phyloP scores from a whole-genome alignment of 2,329 filamentous ascomycete genomes.

The Teratosphaeria viscida region DNA sequence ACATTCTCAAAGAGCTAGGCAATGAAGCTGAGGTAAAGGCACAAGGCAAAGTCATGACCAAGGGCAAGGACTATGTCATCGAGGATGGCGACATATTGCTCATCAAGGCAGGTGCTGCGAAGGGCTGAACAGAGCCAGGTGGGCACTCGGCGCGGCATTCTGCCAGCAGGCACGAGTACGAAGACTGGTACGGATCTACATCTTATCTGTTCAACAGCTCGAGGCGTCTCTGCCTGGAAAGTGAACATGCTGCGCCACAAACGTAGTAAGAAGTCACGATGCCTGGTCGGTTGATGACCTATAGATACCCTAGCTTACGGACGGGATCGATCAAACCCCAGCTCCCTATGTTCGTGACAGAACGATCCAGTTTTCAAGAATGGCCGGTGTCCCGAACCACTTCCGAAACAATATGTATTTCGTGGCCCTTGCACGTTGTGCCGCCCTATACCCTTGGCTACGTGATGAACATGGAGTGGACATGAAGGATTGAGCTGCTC shows the following conservation, averaged over 20 bases:
- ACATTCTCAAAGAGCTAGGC: conserved; percentile 68
- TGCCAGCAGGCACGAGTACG: background rate
- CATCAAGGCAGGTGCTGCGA: conserved; percentile 82
- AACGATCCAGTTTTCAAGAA: background rate
- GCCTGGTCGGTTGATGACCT: background rate
- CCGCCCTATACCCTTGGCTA: too few species aligned
- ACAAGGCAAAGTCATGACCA: conserved; percentile 94
- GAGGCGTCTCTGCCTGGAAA: too few species aligned
- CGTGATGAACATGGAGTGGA: too few species aligned
- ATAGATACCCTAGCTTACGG: background rate
- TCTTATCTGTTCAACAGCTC: too few species aligned
- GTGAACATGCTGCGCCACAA: background rate
- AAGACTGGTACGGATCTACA: background rate
- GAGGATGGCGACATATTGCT: conserved; percentile 74
- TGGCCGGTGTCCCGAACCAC: too few species aligned
- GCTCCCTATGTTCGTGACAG: background rate
- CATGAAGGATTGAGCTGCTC: too few species aligned
- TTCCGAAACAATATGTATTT: too few species aligned
- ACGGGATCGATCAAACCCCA: background rate
- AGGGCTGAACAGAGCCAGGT: conserved; percentile 30
- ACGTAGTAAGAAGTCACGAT: background rate
- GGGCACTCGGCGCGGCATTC: background rate
- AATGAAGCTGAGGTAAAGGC: conserved; percentile 83
- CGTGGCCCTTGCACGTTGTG: too few species aligned
- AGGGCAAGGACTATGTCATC: conserved; percentile 93